phyloP scores from a whole-genome alignment of 768 basidiomycete genomes.

The Trametes gibbosa region DNA sequence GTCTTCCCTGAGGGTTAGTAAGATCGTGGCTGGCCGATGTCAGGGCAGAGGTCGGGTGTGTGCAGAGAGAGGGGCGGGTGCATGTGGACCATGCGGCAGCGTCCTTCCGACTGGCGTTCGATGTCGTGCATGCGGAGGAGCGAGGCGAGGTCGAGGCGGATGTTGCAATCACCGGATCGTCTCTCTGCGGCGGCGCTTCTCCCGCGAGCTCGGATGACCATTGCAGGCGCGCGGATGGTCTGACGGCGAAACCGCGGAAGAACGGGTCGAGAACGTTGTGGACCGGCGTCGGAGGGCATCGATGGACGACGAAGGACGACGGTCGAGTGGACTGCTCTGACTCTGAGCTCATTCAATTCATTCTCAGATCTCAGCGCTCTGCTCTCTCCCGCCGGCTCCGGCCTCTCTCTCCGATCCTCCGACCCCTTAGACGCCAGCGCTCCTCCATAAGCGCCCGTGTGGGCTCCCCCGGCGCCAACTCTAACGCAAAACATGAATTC shows the following conservation, averaged over 20 bases:
- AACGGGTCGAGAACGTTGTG: background rate
- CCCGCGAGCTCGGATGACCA: background rate
- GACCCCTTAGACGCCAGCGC: no score
- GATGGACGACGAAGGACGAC: background rate
- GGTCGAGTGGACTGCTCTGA: no score
- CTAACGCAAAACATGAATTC: no score
- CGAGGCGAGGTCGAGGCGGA: background rate
- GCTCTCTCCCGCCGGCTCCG: background rate
- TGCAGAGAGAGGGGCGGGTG: background rate
- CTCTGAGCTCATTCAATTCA: no score
- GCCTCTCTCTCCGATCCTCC: no score
- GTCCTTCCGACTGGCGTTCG: background rate
- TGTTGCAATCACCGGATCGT: background rate
- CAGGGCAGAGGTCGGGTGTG: background rate
- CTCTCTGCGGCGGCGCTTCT: background rate
- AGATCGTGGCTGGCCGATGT: background rate
- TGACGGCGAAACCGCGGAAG: background rate
- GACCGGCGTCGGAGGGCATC: background rate
- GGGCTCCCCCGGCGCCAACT: no score
- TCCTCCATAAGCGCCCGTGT: no score
- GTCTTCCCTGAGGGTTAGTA: background rate
- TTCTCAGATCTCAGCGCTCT: no score
- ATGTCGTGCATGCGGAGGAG: background rate
- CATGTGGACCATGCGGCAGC: background rate
- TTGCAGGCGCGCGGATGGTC: background rate